Evolutionary conservation across 345 rosid genomes (phyloP), one percentile per base, ranked within the genome.

Genomic region (Eucalyptus cloeziana): DNA sequence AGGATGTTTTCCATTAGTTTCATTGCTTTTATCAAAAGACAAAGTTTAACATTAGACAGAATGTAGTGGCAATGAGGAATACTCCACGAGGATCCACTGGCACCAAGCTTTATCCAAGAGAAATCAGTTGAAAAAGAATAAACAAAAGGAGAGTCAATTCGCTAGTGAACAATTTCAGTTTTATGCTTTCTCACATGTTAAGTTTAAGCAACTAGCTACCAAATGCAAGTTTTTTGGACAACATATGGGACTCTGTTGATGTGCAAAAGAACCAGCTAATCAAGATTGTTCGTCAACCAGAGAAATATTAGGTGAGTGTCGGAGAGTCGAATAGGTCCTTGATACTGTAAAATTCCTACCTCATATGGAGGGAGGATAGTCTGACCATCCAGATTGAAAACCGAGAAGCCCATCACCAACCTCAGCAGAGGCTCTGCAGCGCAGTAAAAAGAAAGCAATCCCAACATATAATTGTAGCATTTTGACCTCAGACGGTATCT

Each of bases 361-460:
- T 96, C 99, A 90, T 91, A 96, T 13, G 98, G 99, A 93, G 96
- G 94, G 90, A 96, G 92, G 51, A 90, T 87, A 45, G 92, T 88
- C 88, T 94, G 95, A 87, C 93, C 96, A 87, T 92, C 94, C 89
- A 95, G 86, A 91, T 93, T 93, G 90, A 96, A 92, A 81, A 94
- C 89, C 56, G 99, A 96, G 86, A 94, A 88, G 6, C 95, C 94
- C 96, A 94, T 91, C 86, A 94, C 88, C 94, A 97, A 90, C 92
- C 98, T 95, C 89, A 95, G 86, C 50, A 97, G 86, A 49, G 99
- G 99, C 92, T 95, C 98, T 27, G 95, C 94, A 52, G 94, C 60
- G 90, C 96, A 96, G 91, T 93, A 96, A 89, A 67, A 92, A 88
- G 99, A 96, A 90, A 96, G 90, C 49, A 95, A 33, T 47, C 94